A percentile compares a stretch with the other conserved stretches of the same genome.
phyloP scores from a whole-genome alignment of 495 filamentous ascomycete genomes.

The Xanthoparmelia taractica region DNA sequence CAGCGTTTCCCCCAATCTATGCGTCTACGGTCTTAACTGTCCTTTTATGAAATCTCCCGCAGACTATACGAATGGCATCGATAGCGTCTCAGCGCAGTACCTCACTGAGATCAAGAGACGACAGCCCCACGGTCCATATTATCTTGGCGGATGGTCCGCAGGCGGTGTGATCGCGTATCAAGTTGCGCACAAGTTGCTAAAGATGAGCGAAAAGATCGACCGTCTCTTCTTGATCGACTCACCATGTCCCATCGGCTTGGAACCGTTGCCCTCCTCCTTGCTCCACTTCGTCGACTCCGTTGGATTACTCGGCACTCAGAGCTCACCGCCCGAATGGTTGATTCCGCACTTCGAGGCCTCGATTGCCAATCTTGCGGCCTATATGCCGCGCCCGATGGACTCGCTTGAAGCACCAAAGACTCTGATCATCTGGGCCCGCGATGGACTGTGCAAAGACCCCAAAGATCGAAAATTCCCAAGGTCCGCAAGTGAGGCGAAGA shows the following conservation, averaged over 20 bases:
- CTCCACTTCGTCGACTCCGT: conserved; percentile 71
- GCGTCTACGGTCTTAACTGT: conserved; percentile 54
- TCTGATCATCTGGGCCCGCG: conserved; percentile 31
- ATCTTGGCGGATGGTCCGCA: conserved; percentile 69
- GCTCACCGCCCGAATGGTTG: conserved; percentile 56
- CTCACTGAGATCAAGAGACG: conserved; percentile 60
- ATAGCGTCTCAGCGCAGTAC: conserved; percentile 47
- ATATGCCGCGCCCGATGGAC: conserved; percentile 39
- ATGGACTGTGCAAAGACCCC: conserved; percentile 26
- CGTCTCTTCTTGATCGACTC: conserved; percentile 74
- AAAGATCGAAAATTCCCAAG: conserved; percentile 22
- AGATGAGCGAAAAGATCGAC: conserved; percentile 55
- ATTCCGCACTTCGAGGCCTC: conserved; percentile 73
- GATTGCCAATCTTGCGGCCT: conserved; percentile 63
- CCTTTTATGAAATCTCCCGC: conserved; percentile 54
- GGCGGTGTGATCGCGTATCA: conserved; percentile 85
- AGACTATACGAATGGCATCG: conserved; percentile 46
- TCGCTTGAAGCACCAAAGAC: conserved; percentile 21
- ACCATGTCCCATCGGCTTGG: conserved; percentile 65
- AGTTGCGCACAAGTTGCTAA: conserved; percentile 56
- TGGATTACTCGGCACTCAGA: conserved; percentile 62
- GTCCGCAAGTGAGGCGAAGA: conserved; percentile 27
- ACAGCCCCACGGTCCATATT: conserved; percentile 63
- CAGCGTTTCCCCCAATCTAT: conserved; percentile 34
- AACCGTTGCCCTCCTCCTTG: conserved; percentile 64